Evolutionary conservation across 2,329 filamentous ascomycete genomes (phyloP), one percentile per base, ranked within the genome.

Genomic region (Colletotrichum scovillei): DNA sequence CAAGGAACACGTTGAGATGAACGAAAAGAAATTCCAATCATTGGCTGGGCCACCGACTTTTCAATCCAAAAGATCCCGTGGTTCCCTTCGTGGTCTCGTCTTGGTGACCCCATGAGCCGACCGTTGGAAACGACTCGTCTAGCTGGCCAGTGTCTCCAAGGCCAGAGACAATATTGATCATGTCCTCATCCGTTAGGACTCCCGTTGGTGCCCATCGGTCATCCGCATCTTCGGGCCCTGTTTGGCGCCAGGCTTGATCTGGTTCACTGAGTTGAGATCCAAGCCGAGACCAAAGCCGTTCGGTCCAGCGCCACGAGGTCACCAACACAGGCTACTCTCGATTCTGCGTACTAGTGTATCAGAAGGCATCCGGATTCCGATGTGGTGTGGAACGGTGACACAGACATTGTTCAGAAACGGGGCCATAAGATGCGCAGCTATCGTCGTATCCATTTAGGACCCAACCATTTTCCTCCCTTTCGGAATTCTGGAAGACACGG

Each of bases 361-460:
- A 72, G 55, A 55, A 26, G 46, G 19, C 46, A 63, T 35, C 69
- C 65, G 69, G 69, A 69, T 69, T 58, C 65, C 58, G 65, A 69
- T 63, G 19, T 7, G 28, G 49, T 52, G 52, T 68, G 69, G 53
- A 63, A 72, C 58, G 42, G 58, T 38, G 22, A 63, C 65, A 63
- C 65, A 63, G 69, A 63, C 66, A n/a, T 65, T 35, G n/a, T 30
- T 16, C 22, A 22, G 16, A 32, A 38, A 52, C 63, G 53, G 60
- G 42, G 28, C 56, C 67, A 64, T 70, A 73, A 64, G 59, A 73
- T 70, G 49, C 32, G 60, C 70, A 70, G 46, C 59, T 73, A 73
- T 70, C 35, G 7, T 22, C 22, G 56, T 56, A 70, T 65, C 67
- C 70, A 70, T 73, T 60, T 38, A 12, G 2, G 28, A 14, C 60